Base-by-base conservation (phyloP, 2,329 filamentous ascomycete genomes). In the Pseudocercospora eumusae region DNA sequence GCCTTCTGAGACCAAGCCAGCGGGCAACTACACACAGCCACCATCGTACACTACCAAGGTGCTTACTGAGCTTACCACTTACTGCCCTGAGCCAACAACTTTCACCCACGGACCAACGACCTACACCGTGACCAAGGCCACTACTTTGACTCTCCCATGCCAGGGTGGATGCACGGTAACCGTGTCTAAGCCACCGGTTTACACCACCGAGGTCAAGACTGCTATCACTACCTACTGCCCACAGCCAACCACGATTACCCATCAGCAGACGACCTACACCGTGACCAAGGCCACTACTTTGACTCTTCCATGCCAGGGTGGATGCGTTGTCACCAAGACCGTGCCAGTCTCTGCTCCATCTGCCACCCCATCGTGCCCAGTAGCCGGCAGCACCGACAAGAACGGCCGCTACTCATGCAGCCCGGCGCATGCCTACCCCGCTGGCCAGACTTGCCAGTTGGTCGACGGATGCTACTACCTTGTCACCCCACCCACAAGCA, bases 221-320 rank as follows among this genome's bases (percentile, higher is more conserved):
- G 77, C 80, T 62, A 85, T 65, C 81, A 86, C 84, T 79, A 91
- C 88, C 75, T 90, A 83, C 85, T 92, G 89, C 86, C 87, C 88
- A 25, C 81, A 58, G 69, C 75, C 88, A 68, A 91, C 88, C 71
- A 76, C 80, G 71, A 77, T 91, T 77, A 84, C 83, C 74, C 81
- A 88, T 79, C 83, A 82, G 75, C 80, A 78, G 78, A 81, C 83
- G 76, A 90, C 87, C 79, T 89, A 88, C 83, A 88, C 84, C 71
- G 80, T 91, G 78, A 86, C 86, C 67, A 57, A 57, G 3, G 59
- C 68, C 10, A 71, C 69, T 15, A 72, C 68, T 8, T 56, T 71
- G 23, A 69, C 65, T 13, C 62, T 70, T 57, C 64, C 68, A 9
- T 67, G 64, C 64, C 59, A 36, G 4, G 45, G 52, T 15, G 61